Evolutionary conservation across 805 yeast genomes (phyloP), one percentile per base, ranked within the genome.

Genomic region (Saccharomycopsis microspora): DNA sequence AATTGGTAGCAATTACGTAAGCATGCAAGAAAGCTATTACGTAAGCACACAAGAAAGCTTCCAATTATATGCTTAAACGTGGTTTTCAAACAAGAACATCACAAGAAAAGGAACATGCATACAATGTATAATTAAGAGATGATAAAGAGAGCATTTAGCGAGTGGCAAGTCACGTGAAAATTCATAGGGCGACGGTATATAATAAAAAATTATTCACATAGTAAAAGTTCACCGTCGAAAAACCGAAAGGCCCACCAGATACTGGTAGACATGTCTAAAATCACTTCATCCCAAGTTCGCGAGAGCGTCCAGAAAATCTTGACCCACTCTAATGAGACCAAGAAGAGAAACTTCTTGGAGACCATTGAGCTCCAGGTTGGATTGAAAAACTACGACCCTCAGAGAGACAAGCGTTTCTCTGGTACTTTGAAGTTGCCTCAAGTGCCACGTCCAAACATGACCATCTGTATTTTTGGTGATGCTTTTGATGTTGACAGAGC

Each of bases 401-500:
- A 93, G 81, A 89, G 98, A 86, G 99, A 93, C 78, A 93, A 93
- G 89, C 97, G 99, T 88, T 93, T 93, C 97, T 90, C 97, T 71
- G 99, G 99, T 78, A 69, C 97, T 69, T 82, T 93, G 77, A 93
- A 82, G 78, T 80, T 93, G 65, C 99, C 99, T 69, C 82, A 81
- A 69, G 96, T 94, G 61, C 98, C 98, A 79, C 94, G 99, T 82
- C 99, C 99, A 78, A 93, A 93, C 96, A 87, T 93, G 97, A 85
- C 97, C 75, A 75, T 93, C 79, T 93, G 98, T 78, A 88, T 93
- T 71, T 93, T 93, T 67, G 99, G 98, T 85, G 98, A 93, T 74
- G 98, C 98, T 71, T 93, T 90, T 70, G 99, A 93, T 76, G 95
- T 87, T 64, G 99, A 93, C 85, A 89, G 99, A 82, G 97, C 99